These are phyloP conservation scores for Schoenoplectus triqueter DNA, from an alignment of 202 grass and related monocot species.

Conservation along the genomic window DNA sequence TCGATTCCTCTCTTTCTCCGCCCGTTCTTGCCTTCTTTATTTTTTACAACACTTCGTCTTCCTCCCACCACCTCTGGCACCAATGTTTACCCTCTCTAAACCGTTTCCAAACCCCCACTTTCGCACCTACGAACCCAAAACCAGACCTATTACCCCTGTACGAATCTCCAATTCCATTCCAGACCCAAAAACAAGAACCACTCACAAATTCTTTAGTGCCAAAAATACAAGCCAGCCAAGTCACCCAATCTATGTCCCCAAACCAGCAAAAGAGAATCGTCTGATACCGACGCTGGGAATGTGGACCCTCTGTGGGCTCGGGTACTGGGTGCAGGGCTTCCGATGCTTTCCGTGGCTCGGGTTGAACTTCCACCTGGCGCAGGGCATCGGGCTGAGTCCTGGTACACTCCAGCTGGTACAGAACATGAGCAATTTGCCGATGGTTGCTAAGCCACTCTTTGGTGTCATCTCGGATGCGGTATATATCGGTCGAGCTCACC, in stretches of 20 bases:
- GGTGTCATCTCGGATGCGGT: conserved; percentile 75
- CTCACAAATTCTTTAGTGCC: neutral
- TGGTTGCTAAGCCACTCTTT: conserved; percentile 81
- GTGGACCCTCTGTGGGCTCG: conserved; percentile 73
- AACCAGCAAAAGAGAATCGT: conserved; percentile 19
- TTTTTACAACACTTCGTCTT: neutral
- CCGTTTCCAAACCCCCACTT: conserved; percentile 24
- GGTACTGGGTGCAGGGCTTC: conserved; percentile 93
- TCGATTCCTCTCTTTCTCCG: conserved; percentile 3
- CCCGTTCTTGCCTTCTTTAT: neutral
- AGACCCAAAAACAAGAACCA: conserved; percentile 11
- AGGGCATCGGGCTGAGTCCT: conserved; percentile 58
- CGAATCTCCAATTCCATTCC: conserved; percentile 3
- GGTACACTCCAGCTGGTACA: conserved; percentile 66
- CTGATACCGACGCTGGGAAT: conserved; percentile 53
- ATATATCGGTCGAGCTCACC: conserved; percentile 53
- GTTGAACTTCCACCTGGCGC: conserved; percentile 72
- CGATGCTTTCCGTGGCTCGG: conserved; percentile 92
- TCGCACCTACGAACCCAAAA: conserved; percentile 31
- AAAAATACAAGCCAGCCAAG: neutral
- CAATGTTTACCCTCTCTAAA: conserved; percentile 34
- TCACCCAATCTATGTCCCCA: neutral
- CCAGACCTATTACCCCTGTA: conserved; percentile 10
- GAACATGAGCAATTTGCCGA: conserved; percentile 61
- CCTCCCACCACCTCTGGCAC: neutral